phyloP scores from a whole-genome alignment of 352 stramenopile species.

The Pythium guiyangense region DNA sequence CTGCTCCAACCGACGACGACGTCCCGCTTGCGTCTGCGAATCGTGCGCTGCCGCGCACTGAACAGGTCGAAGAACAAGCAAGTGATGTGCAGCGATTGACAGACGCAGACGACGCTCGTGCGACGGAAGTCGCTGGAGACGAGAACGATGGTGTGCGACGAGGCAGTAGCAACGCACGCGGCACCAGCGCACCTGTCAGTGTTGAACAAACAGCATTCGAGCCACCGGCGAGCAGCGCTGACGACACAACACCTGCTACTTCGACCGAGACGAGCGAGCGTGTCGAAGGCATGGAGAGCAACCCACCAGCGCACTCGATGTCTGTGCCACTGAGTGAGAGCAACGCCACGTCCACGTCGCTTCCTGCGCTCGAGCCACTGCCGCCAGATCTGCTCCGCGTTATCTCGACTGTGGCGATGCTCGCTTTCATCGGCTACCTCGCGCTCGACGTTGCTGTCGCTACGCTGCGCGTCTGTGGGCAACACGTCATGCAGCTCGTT shows the following conservation, averaged over 20 bases:
- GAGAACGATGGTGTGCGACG: background rate
- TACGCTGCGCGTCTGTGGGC: background rate
- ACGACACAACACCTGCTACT: background rate
- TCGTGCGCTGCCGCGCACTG: too few species aligned
- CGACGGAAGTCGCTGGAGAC: too few species aligned
- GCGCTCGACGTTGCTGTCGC: slow-evolving; percentile 18
- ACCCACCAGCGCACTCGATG: background rate
- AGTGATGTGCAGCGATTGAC: too few species aligned
- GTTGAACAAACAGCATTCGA: too few species aligned
- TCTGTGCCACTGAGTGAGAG: background rate
- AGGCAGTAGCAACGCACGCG: background rate
- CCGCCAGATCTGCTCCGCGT: slow-evolving; percentile 9
- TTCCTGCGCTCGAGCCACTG: slow-evolving; percentile 8
- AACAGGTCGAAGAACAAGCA: too few species aligned
- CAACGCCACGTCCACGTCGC: background rate
- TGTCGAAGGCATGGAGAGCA: too few species aligned
- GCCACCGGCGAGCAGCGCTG: background rate
- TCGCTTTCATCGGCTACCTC: slow-evolving; percentile 23
- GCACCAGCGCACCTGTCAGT: too few species aligned
- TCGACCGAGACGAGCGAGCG: background rate
- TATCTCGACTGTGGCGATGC: slow-evolving; percentile 17
- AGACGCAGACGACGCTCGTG: too few species aligned
- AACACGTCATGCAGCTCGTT: too few species aligned
- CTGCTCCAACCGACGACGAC: too few species aligned
- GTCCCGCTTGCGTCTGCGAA: too few species aligned